Percentiles rank a stretch among this genome's conserved stretches.
These are phyloP conservation scores for Candida parachauliodes DNA, from an alignment of 805 yeast species.

Conservation along the genomic window DNA sequence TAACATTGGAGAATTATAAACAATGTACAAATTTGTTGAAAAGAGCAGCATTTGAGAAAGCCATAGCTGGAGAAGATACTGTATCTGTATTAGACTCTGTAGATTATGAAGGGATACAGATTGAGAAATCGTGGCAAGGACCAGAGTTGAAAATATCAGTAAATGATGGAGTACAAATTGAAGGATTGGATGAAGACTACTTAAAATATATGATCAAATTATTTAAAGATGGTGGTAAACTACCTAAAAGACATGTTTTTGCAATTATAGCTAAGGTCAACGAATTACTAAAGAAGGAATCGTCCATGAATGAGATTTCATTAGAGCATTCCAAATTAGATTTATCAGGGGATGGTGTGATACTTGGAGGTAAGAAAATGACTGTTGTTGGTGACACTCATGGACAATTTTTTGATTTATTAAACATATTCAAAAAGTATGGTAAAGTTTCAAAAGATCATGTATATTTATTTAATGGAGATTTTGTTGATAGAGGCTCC, in stretches of 20 bases:
- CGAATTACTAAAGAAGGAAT: conserved; percentile 60
- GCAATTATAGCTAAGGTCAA: conserved; percentile 75
- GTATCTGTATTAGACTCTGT: conserved; percentile 44
- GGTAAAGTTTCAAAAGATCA: conserved; percentile 70
- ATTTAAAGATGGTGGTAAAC: conserved; percentile 68
- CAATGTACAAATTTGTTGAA: conserved; percentile 66
- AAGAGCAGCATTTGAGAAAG: conserved; percentile 76
- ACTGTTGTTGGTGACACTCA: conserved; percentile 98
- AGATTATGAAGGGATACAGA: conserved; percentile 44
- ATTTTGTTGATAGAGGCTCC: conserved; percentile 95
- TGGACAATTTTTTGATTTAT: conserved; percentile 90
- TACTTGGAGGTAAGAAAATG: conserved; percentile 41
- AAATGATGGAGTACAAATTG: too few relatives aligned
- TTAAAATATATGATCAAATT: conserved; percentile 60
- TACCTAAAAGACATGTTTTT: conserved; percentile 81
- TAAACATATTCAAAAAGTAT: conserved; percentile 70
- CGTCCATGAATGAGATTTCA: conserved; percentile 70
- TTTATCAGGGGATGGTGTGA: conserved; percentile 17
- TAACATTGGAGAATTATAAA: conserved; percentile 58
- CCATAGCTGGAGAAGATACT: conserved; percentile 73
- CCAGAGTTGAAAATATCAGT: conserved; percentile 45
- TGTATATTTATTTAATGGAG: conserved; percentile 88
- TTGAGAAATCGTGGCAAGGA: conserved; percentile 60
- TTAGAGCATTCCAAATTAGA: conserved; percentile 30
- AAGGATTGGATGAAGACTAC: conserved; percentile 49